Conservation (phyloP, 305 asterid genomes). For the Fraxinus velutina region DNA sequence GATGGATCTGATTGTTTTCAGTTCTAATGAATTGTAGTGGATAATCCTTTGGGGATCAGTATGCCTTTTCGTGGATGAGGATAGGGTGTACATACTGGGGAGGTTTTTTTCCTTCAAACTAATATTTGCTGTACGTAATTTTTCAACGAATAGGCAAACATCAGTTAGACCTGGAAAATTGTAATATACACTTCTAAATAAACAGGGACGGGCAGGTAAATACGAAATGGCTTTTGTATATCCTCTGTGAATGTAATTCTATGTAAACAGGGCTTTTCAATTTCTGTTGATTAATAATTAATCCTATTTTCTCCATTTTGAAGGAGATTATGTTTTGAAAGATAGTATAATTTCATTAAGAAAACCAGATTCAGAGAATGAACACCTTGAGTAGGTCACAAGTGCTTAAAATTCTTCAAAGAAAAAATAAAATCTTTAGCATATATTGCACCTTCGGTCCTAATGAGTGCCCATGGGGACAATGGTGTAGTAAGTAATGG, state of each 20-base stretch:
- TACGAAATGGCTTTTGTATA: neutral
- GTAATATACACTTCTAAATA: neutral
- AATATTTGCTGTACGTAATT: neutral
- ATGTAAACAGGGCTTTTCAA: neutral
- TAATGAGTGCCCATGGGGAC: neutral
- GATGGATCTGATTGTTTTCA: neutral
- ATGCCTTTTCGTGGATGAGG: neutral
- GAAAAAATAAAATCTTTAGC: neutral
- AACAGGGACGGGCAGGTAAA: neutral
- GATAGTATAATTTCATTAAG: neutral
- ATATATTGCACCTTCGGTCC: neutral
- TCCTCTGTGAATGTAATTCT: neutral
- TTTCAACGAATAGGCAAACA: neutral
- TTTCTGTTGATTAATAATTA: neutral
- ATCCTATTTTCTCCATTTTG: neutral
- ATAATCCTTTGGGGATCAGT: neutral
- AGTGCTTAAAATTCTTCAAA: neutral
- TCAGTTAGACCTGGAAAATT: neutral
- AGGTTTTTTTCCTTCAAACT: neutral
- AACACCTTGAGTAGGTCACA: neutral
- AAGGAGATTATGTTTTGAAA: neutral
- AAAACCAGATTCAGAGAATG: neutral
- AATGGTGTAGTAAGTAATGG: neutral
- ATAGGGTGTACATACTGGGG: neutral
- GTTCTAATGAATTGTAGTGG: neutral